phyloP scores from a whole-genome alignment of 2,329 filamentous ascomycete species.

The Trichoderma semiorbis region DNA sequence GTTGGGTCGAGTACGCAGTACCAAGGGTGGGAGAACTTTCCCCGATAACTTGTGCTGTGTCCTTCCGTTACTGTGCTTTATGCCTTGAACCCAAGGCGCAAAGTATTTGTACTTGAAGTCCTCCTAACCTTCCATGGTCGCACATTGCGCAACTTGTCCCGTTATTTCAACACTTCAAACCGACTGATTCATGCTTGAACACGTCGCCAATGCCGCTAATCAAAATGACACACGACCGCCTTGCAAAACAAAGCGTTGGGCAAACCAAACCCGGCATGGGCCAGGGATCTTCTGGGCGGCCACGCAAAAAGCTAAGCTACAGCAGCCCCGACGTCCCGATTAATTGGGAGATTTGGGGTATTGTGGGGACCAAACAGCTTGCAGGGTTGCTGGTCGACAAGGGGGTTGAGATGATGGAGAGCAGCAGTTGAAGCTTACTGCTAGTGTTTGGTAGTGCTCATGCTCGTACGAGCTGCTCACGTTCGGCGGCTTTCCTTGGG shows the following conservation, averaged over 20 bases:
- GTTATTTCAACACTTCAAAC: not conserved
- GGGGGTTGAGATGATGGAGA: not conserved
- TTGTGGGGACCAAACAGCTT: not conserved
- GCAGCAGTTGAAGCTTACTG: conserved; percentile 1
- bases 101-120: not conserved
- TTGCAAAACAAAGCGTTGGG: conserved; percentile 3
- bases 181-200: not conserved
- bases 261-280: not conserved
- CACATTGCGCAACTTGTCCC: not conserved
- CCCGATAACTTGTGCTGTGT: not conserved
- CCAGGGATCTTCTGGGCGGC: not conserved
- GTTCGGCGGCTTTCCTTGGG: not conserved
- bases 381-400: not conserved
- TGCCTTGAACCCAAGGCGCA: not conserved
- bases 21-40: not conserved
- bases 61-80: not conserved
- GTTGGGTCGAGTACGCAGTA: not conserved
- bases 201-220: conserved; percentile 4
- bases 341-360: conserved; percentile 16
- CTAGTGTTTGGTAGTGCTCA: not conserved
- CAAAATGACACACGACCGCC: conserved; percentile 8
- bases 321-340: conserved; percentile 8
- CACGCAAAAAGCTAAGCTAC: conserved; percentile 1
- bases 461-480: not conserved
- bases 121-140: not conserved